Evolutionary conservation across 2,329 filamentous ascomycete species (phyloP), one percentile per base, ranked within the genome.

Genomic region (Trichophyton benhamiae): DNA sequence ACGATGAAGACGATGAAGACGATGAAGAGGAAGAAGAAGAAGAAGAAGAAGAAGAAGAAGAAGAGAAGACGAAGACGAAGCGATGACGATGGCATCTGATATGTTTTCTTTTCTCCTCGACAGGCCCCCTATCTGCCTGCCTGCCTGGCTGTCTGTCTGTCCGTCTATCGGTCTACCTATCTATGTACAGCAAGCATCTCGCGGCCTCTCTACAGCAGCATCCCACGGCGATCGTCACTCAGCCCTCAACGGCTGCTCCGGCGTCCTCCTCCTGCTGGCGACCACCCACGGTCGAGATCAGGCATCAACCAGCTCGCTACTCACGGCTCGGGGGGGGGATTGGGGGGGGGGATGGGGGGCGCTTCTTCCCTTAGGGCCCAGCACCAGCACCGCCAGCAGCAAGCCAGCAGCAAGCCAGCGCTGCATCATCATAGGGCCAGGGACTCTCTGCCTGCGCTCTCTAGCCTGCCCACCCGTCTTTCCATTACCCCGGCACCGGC

Each of bases 401-500:
- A 30, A 30, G 13, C 3, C 41, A 44, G 25, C 25, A 6, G 25
- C 25, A 30, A 30, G 27, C 17, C 17, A 46, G 42, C 15, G 6
- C 17, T n/a, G 46, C 7, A 52, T 22, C 11, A 17, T 22, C 13
- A 17, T 17, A 22, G 22, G 46, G 5, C 15, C 46, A 52, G 22
- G 22, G 46, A 22, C 22, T 52, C 27, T 30, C 46, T 27, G 17
- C 13, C 8, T 25, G 33, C 11, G 6, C 33, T 38, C 33, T 13
- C 33, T 52, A 27, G 46, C 46, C 46, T 38, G 33, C 33, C 33
- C 33, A n/a, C 6, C 15, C 49, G 49, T n/a, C 49, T 53, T 38
- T 53, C 49, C 49, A 53, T 30, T 30, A 53, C 49, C 49, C 49
- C 49, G 49, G 49, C 49, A 53, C 49, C 49, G 49, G 49, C 49